A percentile compares a stretch with the other conserved stretches of the same genome.
These are phyloP conservation scores for Juglanconis oblonga DNA, from an alignment of 2,329 filamentous ascomycete species.

Conservation along the genomic window DNA sequence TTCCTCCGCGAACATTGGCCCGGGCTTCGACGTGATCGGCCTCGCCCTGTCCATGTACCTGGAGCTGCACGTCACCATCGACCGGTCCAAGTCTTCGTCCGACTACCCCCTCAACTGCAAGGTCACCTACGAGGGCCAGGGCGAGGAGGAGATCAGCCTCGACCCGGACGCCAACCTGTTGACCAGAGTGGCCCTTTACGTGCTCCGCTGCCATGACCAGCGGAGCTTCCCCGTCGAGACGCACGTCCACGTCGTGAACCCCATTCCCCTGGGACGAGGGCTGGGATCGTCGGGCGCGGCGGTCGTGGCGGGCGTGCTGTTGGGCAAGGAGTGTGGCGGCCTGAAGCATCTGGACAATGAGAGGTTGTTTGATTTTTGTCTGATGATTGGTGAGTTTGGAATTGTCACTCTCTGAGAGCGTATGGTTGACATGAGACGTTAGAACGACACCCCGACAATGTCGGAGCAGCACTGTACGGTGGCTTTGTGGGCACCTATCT, in stretches of 20 bases:
- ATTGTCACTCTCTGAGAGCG: neutral
- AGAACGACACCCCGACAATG: conserved; percentile 90
- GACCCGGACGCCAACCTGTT: conserved; percentile 87
- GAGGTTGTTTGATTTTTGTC: conserved; percentile 87
- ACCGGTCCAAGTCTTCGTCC: conserved; percentile 52
- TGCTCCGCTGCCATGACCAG: conserved; percentile 87
- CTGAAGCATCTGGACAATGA: conserved; percentile 72
- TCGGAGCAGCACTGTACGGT: conserved; percentile 91
- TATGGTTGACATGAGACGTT: conserved; percentile 2
- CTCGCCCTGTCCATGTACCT: conserved; percentile 92
- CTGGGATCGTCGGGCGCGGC: conserved; percentile 94
- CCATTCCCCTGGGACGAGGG: conserved; percentile 87
- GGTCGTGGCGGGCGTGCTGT: conserved; percentile 89
- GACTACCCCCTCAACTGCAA: conserved; percentile 75
- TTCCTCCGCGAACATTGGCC: conserved; percentile 96
- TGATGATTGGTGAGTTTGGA: conserved; percentile 79
- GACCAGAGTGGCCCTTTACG: conserved; percentile 90
- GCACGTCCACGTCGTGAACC: conserved; percentile 91
- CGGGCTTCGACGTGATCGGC: conserved; percentile 96
- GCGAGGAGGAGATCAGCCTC: conserved; percentile 74
- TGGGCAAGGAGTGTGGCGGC: conserved; percentile 84
- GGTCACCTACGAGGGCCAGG: conserved; percentile 85
- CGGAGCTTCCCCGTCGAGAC: conserved; percentile 81
- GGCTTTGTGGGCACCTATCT: conserved; percentile 97
- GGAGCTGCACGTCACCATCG: conserved; percentile 78